Evolutionary conservation across 257 asterid genomes (phyloP), one percentile per base, ranked within the genome.

Genomic region (Lithospermum erythrorhizon): DNA sequence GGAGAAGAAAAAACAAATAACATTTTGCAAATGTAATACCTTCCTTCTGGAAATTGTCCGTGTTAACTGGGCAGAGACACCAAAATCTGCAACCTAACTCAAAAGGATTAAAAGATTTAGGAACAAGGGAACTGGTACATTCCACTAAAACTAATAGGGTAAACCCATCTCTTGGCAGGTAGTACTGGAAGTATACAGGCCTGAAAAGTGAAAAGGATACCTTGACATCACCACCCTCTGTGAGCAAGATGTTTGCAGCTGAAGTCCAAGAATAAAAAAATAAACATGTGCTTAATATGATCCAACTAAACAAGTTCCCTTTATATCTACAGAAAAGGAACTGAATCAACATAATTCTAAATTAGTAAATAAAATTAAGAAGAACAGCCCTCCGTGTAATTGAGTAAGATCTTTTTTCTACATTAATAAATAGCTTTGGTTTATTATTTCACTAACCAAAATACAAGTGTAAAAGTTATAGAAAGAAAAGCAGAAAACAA

Each of bases 51-150:
- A 93, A 72, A 93, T 93, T 45, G 99, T 93, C 65, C 95, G 75
- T 9, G 99, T 93, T 69, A 93, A 70, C 76, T 93, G 99, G 60
- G 97, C 99, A 77, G 99, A 93, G 80, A 93, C 99, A n/a, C 99
- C 99, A 76, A 93, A 93, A 80, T 93, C 99, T 67, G 99, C 99
- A 71, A 93, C 99, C 98, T 91, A 67, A 21, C 32, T 62, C 21
- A 66, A 30, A 54, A 22, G 63, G 49, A 14, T 32, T 51, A 30
- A 57, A 48, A 24, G 30, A 41, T 21, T 21, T 19, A 63, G 57
- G 52, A 53, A 59, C 23, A 66, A 27, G 21, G 16, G 18, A n/a
- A 21, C 69, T 10, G 32, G 17, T 30, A 37, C 54, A 32, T 45
- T 19, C 66, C 19, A 27, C 51, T 9, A 61, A 58, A 49, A 18